Conservation (phyloP, 345 rosid genomes). For the Hypericum perforatum region DNA sequence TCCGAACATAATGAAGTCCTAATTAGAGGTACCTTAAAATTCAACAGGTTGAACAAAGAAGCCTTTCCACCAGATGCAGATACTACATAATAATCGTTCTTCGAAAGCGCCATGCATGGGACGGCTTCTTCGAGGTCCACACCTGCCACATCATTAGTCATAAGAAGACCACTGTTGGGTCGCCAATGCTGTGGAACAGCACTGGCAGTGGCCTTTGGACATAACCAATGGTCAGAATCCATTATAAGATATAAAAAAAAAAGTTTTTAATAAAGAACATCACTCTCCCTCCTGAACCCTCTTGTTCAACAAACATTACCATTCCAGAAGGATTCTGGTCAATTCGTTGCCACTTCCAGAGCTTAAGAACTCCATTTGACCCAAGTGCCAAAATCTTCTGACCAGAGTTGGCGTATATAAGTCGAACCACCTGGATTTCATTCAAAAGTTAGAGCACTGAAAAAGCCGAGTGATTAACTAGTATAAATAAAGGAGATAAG, state of each 20-base stretch:
- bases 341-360: conserved; percentile 68
- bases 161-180: conserved; percentile 86
- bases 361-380: conserved; percentile 60
- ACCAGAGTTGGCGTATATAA: conserved; percentile 77
- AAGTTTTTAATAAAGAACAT: background rate
- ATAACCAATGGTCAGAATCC: conserved; percentile 16
- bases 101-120: conserved; percentile 89
- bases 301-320: conserved; percentile 25
- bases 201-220: conserved; percentile 60
- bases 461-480: background rate
- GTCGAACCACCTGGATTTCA: conserved; percentile 60
- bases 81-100: conserved; percentile 86
- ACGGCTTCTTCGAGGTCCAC: conserved; percentile 71
- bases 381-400: conserved; percentile 79
- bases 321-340: conserved; percentile 80
- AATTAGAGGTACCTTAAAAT: conserved; percentile 50
- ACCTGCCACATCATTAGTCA: conserved; percentile 68
- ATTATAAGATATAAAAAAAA: conserved; percentile 1
- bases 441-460: conserved; percentile 8
- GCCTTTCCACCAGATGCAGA: conserved; percentile 90
- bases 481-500: background rate
- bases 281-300: background rate
- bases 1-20: background rate
- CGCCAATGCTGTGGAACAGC: conserved; percentile 81
- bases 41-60: conserved; percentile 88